phyloP scores from a whole-genome alignment of 2,329 filamentous ascomycete genomes.

The Setomelanomma holmii region DNA sequence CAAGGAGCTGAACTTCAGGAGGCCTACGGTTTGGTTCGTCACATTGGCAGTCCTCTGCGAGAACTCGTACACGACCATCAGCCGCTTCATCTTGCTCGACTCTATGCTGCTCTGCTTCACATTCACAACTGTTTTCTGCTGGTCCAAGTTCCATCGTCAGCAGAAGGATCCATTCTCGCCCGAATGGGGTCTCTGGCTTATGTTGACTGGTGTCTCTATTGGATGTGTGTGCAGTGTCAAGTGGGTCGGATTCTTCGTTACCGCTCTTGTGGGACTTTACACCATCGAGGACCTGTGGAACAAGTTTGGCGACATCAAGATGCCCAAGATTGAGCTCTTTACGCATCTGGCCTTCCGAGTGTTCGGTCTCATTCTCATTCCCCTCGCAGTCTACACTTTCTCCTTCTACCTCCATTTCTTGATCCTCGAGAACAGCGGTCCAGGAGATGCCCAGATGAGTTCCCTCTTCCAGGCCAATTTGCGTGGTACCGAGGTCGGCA shows the following conservation, averaged over 20 bases:
- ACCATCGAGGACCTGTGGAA: conserved; percentile 97
- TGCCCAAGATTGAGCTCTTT: conserved; percentile 78
- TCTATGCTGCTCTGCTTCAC: conserved; percentile 99
- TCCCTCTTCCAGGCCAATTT: conserved; percentile 98
- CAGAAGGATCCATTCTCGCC: conserved; percentile 84
- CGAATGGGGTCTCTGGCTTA: conserved; percentile 95
- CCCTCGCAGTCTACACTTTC: conserved; percentile 90
- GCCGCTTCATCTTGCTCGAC: conserved; percentile 95
- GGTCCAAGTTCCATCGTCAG: conserved; percentile 93
- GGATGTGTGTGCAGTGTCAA: conserved; percentile 99
- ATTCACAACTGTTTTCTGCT: conserved; percentile 96
- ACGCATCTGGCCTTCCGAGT: conserved; percentile 82
- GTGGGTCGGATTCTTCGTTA: conserved; percentile 95
- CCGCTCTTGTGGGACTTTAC: conserved; percentile 92
- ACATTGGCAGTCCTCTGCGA: conserved; percentile 98
- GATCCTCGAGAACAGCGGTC: conserved; percentile 90
- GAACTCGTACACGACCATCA: conserved; percentile 99
- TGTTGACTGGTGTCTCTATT: conserved; percentile 92
- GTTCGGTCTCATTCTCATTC: conserved; percentile 85
- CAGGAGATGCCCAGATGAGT: conserved; percentile 99
- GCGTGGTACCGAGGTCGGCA: conserved; percentile 89
- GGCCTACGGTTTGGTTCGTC: conserved; percentile 90
- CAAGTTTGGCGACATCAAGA: conserved; percentile 93
- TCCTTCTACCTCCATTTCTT: conserved; percentile 95
- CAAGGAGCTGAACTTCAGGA: conserved; percentile 84